These are phyloP conservation scores for Xylaria longipes DNA, from an alignment of 495 filamentous ascomycete genomes.

Conservation along the genomic window DNA sequence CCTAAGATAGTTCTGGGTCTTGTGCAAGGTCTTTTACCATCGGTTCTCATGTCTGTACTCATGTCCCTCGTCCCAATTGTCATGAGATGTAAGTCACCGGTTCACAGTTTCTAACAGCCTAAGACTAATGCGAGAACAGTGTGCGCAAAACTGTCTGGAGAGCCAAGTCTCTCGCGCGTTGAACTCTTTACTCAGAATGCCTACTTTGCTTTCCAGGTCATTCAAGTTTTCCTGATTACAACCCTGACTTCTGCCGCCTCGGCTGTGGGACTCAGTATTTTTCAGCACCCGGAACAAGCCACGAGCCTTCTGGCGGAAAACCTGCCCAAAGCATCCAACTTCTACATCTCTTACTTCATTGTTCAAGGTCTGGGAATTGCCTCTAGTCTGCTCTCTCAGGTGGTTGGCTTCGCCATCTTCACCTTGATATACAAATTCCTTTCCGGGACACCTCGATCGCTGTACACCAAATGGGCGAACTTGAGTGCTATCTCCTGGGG, in stretches of 20 bases:
- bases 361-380: slow-evolving; percentile 90
- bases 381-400: slow-evolving; percentile 74
- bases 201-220: slow-evolving; percentile 94
- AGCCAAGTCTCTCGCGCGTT: slow-evolving; percentile 75
- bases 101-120: not conserved
- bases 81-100: slow-evolving; percentile 59
- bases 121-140: slow-evolving; percentile 43
- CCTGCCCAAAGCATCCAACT: slow-evolving; percentile 84
- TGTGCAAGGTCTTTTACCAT: slow-evolving; percentile 83
- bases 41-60: slow-evolving; percentile 78
- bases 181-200: slow-evolving; percentile 89
- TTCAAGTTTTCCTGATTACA: slow-evolving; percentile 92
- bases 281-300: slow-evolving; percentile 63
- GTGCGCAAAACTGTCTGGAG: slow-evolving; percentile 78
- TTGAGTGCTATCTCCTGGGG: slow-evolving; percentile 80
- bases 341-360: slow-evolving; percentile 95
- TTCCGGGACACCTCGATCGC: slow-evolving; percentile 61
- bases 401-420: slow-evolving; percentile 78
- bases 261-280: slow-evolving; percentile 67
- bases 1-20: slow-evolving; percentile 77
- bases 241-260: slow-evolving; percentile 81
- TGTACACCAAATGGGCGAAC: slow-evolving; percentile 66
- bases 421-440: slow-evolving; percentile 74
- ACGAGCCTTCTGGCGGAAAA: slow-evolving; percentile 72
- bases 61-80: slow-evolving; percentile 91